Percentiles rank a stretch among this genome's conserved stretches.
These are phyloP conservation scores for Lipomyces orientalis DNA, from an alignment of 805 yeast genomes.

Conservation along the genomic window DNA sequence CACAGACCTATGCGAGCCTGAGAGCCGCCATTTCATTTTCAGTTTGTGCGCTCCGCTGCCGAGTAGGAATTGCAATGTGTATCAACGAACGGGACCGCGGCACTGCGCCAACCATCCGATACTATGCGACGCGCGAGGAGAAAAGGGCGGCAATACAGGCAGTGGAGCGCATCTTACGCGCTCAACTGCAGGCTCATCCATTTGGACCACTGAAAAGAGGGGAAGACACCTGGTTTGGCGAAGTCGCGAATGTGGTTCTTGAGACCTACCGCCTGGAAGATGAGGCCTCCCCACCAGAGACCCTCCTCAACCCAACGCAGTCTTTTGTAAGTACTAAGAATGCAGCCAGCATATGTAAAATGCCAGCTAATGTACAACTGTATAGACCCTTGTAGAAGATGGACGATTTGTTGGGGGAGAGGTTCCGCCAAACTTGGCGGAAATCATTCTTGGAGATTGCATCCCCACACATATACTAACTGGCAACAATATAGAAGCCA, in stretches of 20 bases:
- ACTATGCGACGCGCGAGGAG: not conserved
- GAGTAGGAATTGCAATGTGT: not conserved
- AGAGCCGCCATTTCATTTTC: not conserved
- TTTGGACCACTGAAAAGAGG: not conserved
- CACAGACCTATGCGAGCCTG: not conserved
- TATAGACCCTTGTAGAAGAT: conserved; percentile 1
- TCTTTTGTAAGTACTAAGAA: not conserved
- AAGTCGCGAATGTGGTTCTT: not conserved
- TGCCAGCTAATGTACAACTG: not conserved
- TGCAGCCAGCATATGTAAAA: not conserved
- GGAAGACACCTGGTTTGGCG: conserved; percentile 7
- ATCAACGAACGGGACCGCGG: not conserved
- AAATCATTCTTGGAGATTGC: not conserved
- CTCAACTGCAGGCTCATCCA: not conserved
- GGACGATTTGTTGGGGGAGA: not conserved
- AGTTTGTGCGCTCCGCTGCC: not conserved
- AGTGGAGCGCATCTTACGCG: not conserved
- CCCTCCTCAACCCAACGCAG: conserved; percentile 6
- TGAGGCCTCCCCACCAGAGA: not conserved
- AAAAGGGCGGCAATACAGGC: not conserved
- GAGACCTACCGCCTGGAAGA: conserved; percentile 6
- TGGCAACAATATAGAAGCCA: not conserved
- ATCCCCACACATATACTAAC: not conserved
- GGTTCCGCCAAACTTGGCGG: not conserved
- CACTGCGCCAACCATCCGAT: not conserved